These are phyloP conservation scores for Citrus inodora DNA, from an alignment of 345 rosid genomes.

Conservation along the genomic window DNA sequence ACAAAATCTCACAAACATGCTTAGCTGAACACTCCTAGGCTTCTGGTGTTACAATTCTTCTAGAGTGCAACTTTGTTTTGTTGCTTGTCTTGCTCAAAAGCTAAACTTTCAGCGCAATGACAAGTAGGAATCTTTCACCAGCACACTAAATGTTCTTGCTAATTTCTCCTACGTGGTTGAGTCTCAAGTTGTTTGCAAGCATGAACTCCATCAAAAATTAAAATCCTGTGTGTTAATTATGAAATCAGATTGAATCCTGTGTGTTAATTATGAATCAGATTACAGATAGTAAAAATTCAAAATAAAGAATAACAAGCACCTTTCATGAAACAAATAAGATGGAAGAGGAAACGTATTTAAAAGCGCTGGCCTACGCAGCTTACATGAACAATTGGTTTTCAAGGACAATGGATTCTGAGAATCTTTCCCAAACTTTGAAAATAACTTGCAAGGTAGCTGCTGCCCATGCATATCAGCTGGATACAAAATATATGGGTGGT, in stretches of 20 bases:
- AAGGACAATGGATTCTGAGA: background rate
- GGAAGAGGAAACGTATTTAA: background rate
- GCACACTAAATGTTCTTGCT: background rate
- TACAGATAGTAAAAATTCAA: background rate
- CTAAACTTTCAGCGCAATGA: background rate
- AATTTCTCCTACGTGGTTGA: background rate
- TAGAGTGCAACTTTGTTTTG: background rate
- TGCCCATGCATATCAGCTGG: background rate
- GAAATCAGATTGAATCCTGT: background rate
- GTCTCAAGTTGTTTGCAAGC: background rate
- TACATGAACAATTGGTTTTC: background rate
- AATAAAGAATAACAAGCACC: background rate
- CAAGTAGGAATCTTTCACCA: background rate
- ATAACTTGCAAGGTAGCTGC: background rate
- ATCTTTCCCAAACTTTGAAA: background rate
- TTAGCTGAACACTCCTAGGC: background rate
- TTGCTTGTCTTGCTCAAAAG: background rate
- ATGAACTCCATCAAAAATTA: constrained; percentile 2
- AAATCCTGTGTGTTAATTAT: background rate
- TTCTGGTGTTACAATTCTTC: background rate
- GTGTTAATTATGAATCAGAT: background rate
- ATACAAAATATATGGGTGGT: background rate
- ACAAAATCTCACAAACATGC: background rate
- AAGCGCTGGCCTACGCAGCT: background rate
- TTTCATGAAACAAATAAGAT: background rate